Evolutionary conservation across 169 alveolate species (phyloP), one percentile per base, ranked within the genome.

Genomic region (Cryptosporidium meleagridis): DNA sequence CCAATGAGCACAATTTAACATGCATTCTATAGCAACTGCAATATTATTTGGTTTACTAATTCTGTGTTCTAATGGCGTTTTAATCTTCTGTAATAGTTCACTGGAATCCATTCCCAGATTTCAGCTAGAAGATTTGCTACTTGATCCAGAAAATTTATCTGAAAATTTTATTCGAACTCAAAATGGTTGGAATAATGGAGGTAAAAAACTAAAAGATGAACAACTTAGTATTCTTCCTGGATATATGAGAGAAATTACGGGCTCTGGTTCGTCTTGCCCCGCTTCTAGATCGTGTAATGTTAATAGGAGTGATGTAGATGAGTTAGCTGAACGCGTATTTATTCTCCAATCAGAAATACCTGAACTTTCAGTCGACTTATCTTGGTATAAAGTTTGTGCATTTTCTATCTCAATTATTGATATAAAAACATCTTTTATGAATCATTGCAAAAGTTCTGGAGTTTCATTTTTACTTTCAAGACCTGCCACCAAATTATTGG

Each of bases 221-320:
- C 26, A 16, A 12, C 7, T 80, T 0, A 31, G 14, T 23, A 21
- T 16, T 44, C 23, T 80, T 21, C 89, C 89, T n/a, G 89, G 80
- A 31, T 80, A 80, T 62, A 41, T 62, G 68, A 65, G 29, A 58
- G 89, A 80, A 44, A 2, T 80, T 39, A 48, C 52, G 23, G 68
- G 41, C 16, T 75, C 37, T 1, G 16, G 26, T 3, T 35, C 29
- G 14, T 26, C 80, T 62, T 51, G 45, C 41, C 80, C 89, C 1
- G 65, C 75, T n/a, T 80, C 89, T 29, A 80, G 89, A 80, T 62
- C 80, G 6, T 80, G 89, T 18, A 80, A 80, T 62, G 51, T 80
- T 7, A 33, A 48, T 39, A 80, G 89, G 23, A 55, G 51, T 18
- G 89, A 80, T 14, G 65, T 80, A 14, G 89, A 80, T 62, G 80